Conservation (phyloP, 2,329 filamentous ascomycete species). For the Alternaria triticimaculans region DNA sequence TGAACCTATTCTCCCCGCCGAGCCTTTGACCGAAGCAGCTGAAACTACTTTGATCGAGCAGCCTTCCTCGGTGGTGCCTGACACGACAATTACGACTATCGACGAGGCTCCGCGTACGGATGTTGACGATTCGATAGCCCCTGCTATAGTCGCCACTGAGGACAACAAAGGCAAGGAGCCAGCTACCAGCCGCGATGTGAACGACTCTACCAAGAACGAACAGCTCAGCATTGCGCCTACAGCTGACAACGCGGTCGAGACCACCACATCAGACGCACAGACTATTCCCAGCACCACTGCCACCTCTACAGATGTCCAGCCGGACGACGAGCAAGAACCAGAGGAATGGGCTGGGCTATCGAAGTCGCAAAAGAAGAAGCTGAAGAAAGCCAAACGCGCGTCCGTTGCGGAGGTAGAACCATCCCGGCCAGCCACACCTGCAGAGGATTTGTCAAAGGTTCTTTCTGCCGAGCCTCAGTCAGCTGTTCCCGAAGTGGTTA, state of each 20-base stretch:
- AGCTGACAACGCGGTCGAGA: not conserved
- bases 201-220: not conserved
- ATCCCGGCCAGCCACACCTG: slow-evolving; percentile 16
- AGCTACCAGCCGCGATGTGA: not conserved
- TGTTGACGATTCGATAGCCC: not conserved
- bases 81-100: not conserved
- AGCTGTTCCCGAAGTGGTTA: not conserved
- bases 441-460: slow-evolving; percentile 10
- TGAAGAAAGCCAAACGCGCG: slow-evolving; percentile 35
- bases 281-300: not conserved
- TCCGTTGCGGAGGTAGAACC: slow-evolving; percentile 20
- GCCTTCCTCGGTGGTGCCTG: not conserved
- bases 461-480: slow-evolving; percentile 6
- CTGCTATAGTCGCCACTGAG: not conserved
- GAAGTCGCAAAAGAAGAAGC: slow-evolving; percentile 39
- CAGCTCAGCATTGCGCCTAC: not conserved
- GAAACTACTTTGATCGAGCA: not conserved
- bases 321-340: slow-evolving; percentile 13
- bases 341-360: slow-evolving; percentile 23
- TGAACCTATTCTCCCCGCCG: not conserved
- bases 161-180: not conserved
- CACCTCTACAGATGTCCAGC: not conserved
- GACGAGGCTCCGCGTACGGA: not conserved
- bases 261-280: not conserved
- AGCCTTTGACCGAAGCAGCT: not conserved